Conservation (phyloP, 1,139 yeast genomes). For the Spathaspora sp. region DNA sequence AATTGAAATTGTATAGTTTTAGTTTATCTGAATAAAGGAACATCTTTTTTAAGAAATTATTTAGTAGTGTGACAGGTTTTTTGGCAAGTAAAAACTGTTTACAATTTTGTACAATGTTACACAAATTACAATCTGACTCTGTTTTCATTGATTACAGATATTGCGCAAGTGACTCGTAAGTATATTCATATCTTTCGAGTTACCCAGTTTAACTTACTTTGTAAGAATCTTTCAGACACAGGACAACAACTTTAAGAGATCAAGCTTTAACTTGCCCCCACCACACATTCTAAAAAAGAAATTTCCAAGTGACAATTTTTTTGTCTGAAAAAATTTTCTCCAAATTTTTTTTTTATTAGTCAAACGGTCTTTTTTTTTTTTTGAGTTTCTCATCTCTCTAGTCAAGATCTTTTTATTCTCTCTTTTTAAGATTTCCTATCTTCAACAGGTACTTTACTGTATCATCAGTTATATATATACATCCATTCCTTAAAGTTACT, state of each 20-base stretch:
- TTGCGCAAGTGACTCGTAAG: neutral
- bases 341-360: conserved; percentile 4
- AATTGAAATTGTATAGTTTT: neutral
- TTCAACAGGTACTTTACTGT: conserved; percentile 2
- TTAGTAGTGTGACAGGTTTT: neutral
- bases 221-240: too few relatives aligned
- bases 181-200: too few relatives aligned
- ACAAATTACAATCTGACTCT: neutral
- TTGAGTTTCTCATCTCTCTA: conserved; percentile 2
- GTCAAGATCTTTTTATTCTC: conserved; percentile 1
- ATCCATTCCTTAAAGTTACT: conserved; percentile 5
- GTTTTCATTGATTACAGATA: neutral
- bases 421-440: conserved; percentile 6
- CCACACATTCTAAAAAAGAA: too few relatives aligned
- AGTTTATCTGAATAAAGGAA: neutral
- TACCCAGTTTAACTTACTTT: too few relatives aligned
- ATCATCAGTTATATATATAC: neutral
- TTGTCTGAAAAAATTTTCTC: conserved; percentile 6
- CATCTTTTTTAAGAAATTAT: neutral
- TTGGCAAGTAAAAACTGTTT: neutral
- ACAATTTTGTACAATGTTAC: neutral
- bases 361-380: conserved; percentile 2
- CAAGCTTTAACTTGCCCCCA: neutral
- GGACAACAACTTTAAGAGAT: too few relatives aligned
- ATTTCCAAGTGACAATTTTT: neutral